Conservation (phyloP, 2,329 filamentous ascomycete genomes). For the Endothia cerciana region DNA sequence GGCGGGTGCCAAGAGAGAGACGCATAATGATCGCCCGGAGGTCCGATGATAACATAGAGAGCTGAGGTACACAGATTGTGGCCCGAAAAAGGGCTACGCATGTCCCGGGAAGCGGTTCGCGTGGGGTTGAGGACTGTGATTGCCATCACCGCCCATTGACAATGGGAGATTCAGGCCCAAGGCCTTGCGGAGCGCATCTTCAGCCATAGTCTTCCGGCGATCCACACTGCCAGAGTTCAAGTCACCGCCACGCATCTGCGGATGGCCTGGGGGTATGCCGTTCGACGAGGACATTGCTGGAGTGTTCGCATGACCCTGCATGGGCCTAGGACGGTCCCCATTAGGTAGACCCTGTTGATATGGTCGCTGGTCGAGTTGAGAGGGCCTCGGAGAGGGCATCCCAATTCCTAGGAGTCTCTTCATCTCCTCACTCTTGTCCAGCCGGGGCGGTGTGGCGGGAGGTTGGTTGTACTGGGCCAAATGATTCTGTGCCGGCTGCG, state of each 20-base stretch:
- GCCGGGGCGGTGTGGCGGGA: constrained; percentile 18
- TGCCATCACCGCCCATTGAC: constrained; percentile 22
- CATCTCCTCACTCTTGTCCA: constrained; percentile 25
- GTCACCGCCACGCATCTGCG: constrained; percentile 19
- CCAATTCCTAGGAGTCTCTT: constrained; percentile 25
- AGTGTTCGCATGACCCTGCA: constrained; percentile 1
- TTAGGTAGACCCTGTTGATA: not conserved
- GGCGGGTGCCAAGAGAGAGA: constrained; percentile 17
- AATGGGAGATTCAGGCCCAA: constrained; percentile 24
- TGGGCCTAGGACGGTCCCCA: not conserved
- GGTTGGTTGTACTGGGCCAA: constrained; percentile 3
- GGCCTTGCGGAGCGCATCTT: constrained; percentile 28
- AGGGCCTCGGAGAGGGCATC: constrained; percentile 7
- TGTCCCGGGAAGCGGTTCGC: constrained; percentile 20
- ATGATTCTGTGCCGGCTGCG: constrained; percentile 2
- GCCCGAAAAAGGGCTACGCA: constrained; percentile 11
- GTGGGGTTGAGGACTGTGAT: constrained; percentile 19
- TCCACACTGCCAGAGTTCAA: constrained; percentile 17
- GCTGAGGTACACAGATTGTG: constrained; percentile 3
- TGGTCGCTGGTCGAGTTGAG: constrained; percentile 1
- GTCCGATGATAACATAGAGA: constrained; percentile 8
- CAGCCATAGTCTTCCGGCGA: constrained; percentile 22
- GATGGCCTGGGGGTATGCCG: constrained; percentile 9
- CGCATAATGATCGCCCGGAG: constrained; percentile 19
- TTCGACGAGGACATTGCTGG: constrained; percentile 1